Conservation (phyloP, 306 rosid species). For the Crotalaria pallida region DNA sequence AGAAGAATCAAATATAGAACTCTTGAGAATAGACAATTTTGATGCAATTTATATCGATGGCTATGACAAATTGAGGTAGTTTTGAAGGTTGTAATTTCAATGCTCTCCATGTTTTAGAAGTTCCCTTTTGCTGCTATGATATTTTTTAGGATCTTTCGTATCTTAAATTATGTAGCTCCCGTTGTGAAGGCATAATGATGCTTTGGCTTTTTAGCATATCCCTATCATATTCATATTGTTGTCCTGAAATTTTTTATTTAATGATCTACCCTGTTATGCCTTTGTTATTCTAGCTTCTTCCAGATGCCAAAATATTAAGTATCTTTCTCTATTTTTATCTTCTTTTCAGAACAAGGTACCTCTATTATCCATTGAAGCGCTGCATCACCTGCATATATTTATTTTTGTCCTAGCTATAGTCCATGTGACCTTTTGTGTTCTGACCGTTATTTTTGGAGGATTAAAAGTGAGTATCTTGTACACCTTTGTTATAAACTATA, state of each 20-base stretch:
- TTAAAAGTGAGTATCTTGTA: slow-evolving; percentile 43
- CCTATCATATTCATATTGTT: neutral
- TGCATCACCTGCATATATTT: slow-evolving; percentile 86
- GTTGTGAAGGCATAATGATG: neutral
- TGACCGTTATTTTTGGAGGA: slow-evolving; percentile 74
- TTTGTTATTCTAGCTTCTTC: neutral
- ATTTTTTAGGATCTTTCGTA: neutral
- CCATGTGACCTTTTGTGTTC: slow-evolving; percentile 79
- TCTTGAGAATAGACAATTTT: neutral
- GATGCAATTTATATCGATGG: neutral
- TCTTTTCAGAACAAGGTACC: slow-evolving; percentile 66
- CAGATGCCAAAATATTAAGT: neutral
- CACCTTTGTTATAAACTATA: neutral
- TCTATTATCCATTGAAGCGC: slow-evolving; percentile 61
- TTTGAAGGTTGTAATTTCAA: neutral
- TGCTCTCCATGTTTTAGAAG: neutral
- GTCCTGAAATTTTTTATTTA: neutral
- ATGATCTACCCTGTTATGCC: neutral
- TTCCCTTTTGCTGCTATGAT: neutral
- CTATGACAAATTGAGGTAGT: neutral
- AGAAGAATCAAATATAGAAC: neutral
- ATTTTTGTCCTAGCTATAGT: slow-evolving; percentile 79
- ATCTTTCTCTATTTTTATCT: neutral
- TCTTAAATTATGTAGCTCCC: no score
- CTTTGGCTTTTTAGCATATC: neutral